Evolutionary conservation across 345 rosid species (phyloP).

Genomic region (Fremontodendron californicum): DNA sequence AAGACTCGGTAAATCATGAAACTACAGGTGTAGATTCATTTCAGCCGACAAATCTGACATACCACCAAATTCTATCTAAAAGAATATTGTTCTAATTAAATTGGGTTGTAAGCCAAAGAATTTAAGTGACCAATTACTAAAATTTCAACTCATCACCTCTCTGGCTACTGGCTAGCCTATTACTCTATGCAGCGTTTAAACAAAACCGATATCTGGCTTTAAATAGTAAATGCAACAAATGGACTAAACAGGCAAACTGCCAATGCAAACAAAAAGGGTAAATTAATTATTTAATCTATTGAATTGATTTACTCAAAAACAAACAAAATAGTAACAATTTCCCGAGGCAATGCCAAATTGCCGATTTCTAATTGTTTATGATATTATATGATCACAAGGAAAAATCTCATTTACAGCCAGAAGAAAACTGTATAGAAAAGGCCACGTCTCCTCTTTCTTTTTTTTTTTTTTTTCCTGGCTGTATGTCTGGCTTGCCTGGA

Average conservation of each 20-base stretch:
- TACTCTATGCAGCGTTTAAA: not conserved
- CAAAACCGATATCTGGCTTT: not conserved
- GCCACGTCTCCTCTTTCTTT: slow-evolving; percentile 25
- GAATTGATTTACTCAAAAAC: not conserved
- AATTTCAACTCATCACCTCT: not conserved
- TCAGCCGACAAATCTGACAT: not conserved
- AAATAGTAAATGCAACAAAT: not conserved
- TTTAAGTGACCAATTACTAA: not conserved
- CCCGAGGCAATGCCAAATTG: not conserved
- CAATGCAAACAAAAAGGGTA: not conserved
- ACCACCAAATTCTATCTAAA: no score
- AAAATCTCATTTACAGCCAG: slow-evolving; percentile 8
- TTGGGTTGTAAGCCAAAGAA: not conserved
- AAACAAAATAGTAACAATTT: not conserved
- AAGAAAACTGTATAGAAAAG: slow-evolving; percentile 1
- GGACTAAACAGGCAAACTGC: not conserved
- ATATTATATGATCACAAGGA: not conserved
- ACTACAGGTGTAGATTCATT: not conserved
- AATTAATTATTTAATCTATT: not conserved
- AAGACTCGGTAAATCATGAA: not conserved
- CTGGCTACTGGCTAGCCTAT: not conserved
- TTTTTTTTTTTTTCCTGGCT: not conserved
- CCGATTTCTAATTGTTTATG: not conserved
- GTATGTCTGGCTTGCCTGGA: slow-evolving; percentile 18
- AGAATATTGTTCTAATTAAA: not conserved